These are phyloP conservation scores for Phytophthora syringae DNA, from an alignment of 352 stramenopile species.

Conservation along the genomic window DNA sequence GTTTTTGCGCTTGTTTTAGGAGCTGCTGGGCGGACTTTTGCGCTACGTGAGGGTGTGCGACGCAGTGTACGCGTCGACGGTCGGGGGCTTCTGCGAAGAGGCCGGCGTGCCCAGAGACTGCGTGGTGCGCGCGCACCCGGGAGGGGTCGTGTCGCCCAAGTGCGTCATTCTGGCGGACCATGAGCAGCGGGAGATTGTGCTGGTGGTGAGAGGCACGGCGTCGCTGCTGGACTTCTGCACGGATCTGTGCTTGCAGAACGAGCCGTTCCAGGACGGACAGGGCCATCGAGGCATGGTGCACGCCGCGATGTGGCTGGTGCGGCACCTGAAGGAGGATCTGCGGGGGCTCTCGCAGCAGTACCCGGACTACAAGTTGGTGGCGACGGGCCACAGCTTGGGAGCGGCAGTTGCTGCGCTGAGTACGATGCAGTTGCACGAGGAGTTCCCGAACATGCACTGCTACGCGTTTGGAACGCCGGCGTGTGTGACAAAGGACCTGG, in stretches of 20 bases:
- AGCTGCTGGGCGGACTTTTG: conserved; percentile 41
- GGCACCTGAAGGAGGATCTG: conserved; percentile 60
- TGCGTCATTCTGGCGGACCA: conserved; percentile 73
- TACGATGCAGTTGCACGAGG: conserved; percentile 51
- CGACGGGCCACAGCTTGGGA: conserved; percentile 79
- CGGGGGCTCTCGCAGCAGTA: conserved; percentile 44
- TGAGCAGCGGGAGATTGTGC: conserved; percentile 57
- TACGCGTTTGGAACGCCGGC: conserved; percentile 76
- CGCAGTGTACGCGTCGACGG: conserved; percentile 69
- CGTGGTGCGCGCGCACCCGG: conserved; percentile 59
- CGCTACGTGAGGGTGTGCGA: conserved; percentile 72
- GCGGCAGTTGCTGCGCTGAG: conserved; percentile 72
- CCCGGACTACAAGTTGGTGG: conserved; percentile 60
- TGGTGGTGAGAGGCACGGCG: conserved; percentile 71
- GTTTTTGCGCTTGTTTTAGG: background rate
- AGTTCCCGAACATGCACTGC: conserved; percentile 62
- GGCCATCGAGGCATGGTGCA: conserved; percentile 87
- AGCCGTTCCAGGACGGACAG: conserved; percentile 71
- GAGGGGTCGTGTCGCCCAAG: conserved; percentile 82
- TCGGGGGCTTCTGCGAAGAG: conserved; percentile 61
- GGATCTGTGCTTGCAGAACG: conserved; percentile 80
- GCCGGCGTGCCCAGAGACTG: conserved; percentile 42
- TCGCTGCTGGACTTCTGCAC: conserved; percentile 86
- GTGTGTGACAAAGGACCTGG: conserved; percentile 71
- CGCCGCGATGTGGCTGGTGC: conserved; percentile 71